Base-by-base conservation (phyloP, 2,329 filamentous ascomycete genomes). In the Cephalotrichum gorgonifer region DNA sequence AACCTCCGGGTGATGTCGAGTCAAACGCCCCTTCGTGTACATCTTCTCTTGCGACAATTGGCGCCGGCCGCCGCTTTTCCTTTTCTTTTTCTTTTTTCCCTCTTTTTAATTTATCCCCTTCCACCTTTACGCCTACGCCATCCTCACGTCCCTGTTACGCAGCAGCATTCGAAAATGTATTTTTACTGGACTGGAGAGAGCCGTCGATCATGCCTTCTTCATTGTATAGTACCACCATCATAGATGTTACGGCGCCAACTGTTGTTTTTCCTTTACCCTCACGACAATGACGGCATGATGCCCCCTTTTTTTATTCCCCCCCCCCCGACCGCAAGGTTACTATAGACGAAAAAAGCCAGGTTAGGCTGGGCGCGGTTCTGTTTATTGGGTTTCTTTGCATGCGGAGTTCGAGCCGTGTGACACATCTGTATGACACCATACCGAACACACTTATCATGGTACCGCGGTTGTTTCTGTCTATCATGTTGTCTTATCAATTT, bases 311-410 rank as follows among this genome's bases (percentile, higher is more conserved):
- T 38, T n/a, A n/a, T 6, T 9, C n/a, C n/a, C n/a, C n/a, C n/a
- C n/a, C n/a, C n/a, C n/a, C n/a, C n/a, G n/a, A n/a, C n/a, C n/a
- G 35, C 11, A 20, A 20, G n/a, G 17, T 39, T 39, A 39, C n/a
- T 22, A 22, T 39, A 39, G 35, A 39, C n/a, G n/a, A n/a, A n/a
- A n/a, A 20, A 22, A 7, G n/a, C 17, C 35, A 20, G 35, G 35
- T 11, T 20, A 20, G 35, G 7, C 35, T 22, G 17, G 35, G 35
- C 35, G 35, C 35, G 22, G 22, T 22, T 20, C n/a, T 41, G 38
- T 47, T 48, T 44, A 7, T 14, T 48, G 26, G 41, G 26, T 39
- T 48, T 51, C 25, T 25, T 30, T 33, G 14, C 26, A 45, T 39
- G n/a, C 33, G n/a, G 20, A n/a, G n/a, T n/a, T n/a, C n/a, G n/a